Percentiles rank a stretch among this genome's conserved stretches.
Conservation (phyloP, 768 basidiomycete species). For the Astraeus odoratus region DNA sequence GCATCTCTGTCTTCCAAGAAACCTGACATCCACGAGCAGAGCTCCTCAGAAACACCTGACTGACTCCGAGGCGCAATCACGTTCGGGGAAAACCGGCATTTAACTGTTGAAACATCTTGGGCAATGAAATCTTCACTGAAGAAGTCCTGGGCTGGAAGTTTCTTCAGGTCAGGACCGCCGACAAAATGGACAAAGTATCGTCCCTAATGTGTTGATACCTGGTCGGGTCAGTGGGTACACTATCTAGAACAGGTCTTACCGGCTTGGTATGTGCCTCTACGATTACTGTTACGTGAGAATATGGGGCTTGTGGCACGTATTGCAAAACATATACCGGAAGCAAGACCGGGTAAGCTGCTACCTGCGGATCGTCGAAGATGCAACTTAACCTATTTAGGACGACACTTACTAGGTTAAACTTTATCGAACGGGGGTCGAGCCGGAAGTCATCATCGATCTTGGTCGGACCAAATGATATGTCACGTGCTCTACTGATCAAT, state of each 20-base stretch:
- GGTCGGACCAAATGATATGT: constrained; percentile 31
- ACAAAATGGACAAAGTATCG: constrained; percentile 23
- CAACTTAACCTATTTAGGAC: background rate
- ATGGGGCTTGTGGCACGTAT: constrained; percentile 32
- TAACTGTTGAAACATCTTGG: constrained; percentile 1
- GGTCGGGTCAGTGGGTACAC: background rate
- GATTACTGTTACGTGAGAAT: constrained; percentile 24
- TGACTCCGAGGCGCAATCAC: constrained; percentile 15
- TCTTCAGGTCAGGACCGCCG: constrained; percentile 3
- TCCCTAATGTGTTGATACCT: constrained; percentile 10
- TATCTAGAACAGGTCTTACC: constrained; percentile 11
- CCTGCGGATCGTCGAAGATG: constrained; percentile 27
- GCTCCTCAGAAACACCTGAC: constrained; percentile 30
- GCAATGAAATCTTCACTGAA: constrained; percentile 20
- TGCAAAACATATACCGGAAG: constrained; percentile 57
- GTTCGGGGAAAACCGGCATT: constrained; percentile 11
- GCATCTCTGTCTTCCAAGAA: constrained; percentile 16
- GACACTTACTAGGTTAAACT: constrained; percentile 37
- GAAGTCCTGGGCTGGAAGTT: constrained; percentile 19
- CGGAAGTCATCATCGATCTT: constrained; percentile 32
- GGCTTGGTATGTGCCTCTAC: constrained; percentile 20
- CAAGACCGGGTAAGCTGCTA: constrained; percentile 55
- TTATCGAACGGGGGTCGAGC: constrained; percentile 39
- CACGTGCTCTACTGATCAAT: constrained; percentile 31
- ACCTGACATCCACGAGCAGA: constrained; percentile 26